Evolutionary conservation across 2,329 filamentous ascomycete genomes (phyloP).

Genomic region (Ambrosiella beaveri): DNA sequence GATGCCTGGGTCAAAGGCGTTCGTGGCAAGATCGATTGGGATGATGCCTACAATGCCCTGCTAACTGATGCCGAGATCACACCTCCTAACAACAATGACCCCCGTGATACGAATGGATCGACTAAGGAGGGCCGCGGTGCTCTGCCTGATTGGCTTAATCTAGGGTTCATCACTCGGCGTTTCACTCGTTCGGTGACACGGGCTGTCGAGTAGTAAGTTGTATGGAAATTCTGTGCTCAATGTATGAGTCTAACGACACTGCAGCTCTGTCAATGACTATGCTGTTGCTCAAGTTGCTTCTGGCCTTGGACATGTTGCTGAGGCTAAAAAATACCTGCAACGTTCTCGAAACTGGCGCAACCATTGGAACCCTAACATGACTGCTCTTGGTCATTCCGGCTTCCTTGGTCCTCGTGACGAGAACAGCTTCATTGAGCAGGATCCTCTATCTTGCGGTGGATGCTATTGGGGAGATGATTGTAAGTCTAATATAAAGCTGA

Average conservation of each 20-base stretch:
- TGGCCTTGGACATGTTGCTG: constrained; percentile 33
- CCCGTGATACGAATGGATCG: constrained; percentile 38
- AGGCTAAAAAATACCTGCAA: constrained; percentile 41
- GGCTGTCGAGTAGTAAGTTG: constrained; percentile 43
- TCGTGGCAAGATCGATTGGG: constrained; percentile 45
- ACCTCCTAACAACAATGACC: constrained; percentile 41
- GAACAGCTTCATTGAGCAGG: constrained; percentile 34
- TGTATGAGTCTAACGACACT: not conserved
- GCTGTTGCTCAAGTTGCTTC: constrained; percentile 45
- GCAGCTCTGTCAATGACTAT: constrained; percentile 47
- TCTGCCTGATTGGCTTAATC: constrained; percentile 47
- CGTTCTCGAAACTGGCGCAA: constrained; percentile 54
- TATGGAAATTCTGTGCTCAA: too few relatives aligned
- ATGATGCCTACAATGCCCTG: constrained; percentile 44
- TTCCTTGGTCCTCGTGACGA: constrained; percentile 45
- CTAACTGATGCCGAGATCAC: constrained; percentile 47
- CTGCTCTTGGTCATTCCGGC: constrained; percentile 42
- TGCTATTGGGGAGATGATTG: constrained; percentile 49
- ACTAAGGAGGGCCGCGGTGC: constrained; percentile 53
- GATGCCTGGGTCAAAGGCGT: constrained; percentile 57
- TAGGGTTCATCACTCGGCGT: constrained; percentile 47
- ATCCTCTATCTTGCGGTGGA: constrained; percentile 41
- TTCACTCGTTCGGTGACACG: constrained; percentile 45
- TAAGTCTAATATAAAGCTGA: constrained; percentile 7
- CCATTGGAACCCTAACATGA: constrained; percentile 46